These are phyloP conservation scores for Beauveria asiatica DNA, from an alignment of 2,329 filamentous ascomycete genomes.

Conservation along the genomic window DNA sequence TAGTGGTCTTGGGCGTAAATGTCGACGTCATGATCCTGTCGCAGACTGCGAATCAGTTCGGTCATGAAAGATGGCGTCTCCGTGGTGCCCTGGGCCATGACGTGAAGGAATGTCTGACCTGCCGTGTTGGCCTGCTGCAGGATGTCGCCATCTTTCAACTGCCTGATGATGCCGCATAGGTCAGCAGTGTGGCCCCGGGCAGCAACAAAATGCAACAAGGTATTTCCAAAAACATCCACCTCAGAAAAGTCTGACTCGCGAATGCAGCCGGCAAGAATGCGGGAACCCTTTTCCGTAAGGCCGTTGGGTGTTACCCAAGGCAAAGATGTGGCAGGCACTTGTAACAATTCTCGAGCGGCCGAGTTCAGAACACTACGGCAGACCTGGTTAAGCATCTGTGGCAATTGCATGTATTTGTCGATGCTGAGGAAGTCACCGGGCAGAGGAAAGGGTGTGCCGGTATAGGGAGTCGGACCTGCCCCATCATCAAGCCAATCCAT, in stretches of 20 bases:
- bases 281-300: constrained; percentile 14
- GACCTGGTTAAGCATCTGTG: constrained; percentile 16
- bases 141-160: constrained; percentile 10
- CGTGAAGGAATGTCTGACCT: constrained; percentile 41
- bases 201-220: constrained; percentile 37
- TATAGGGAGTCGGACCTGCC: constrained; percentile 17
- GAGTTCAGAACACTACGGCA: constrained; percentile 23
- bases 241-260: constrained; percentile 12
- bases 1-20: constrained; percentile 37
- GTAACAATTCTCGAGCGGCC: constrained; percentile 16
- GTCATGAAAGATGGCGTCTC: constrained; percentile 19
- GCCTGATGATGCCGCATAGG: constrained; percentile 21
- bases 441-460: constrained; percentile 24
- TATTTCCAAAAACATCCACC: constrained; percentile 39
- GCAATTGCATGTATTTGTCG: constrained; percentile 16
- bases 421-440: constrained; percentile 43
- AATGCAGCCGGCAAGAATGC: constrained; percentile 12
- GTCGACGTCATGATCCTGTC: constrained; percentile 17
- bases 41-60: constrained; percentile 19
- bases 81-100: constrained; percentile 31
- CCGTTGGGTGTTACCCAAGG: constrained; percentile 24
- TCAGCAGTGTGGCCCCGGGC: constrained; percentile 21
- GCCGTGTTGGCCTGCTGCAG: constrained; percentile 28
- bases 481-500: constrained; percentile 23
- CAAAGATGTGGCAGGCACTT: constrained; percentile 10